A percentile compares a stretch with the other conserved stretches of the same genome.
Conservation (phyloP, 2,329 filamentous ascomycete genomes). For the Thelonectria rubi region DNA sequence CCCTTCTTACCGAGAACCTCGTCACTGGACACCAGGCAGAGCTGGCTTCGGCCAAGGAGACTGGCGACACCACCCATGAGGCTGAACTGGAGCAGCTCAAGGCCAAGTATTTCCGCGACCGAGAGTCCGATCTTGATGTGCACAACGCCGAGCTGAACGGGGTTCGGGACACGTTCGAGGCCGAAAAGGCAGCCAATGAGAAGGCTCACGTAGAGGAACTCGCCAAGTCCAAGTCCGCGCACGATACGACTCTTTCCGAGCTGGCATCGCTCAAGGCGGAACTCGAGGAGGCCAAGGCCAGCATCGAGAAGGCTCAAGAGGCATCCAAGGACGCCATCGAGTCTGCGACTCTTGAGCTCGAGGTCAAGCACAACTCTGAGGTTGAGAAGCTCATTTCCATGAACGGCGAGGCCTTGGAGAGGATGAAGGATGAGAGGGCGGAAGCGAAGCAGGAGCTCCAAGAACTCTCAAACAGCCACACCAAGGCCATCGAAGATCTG, state of each 20-base stretch:
- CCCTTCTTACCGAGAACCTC: constrained; percentile 49
- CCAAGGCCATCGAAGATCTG: constrained; percentile 52
- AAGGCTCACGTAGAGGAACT: constrained; percentile 48
- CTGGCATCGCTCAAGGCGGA: constrained; percentile 14
- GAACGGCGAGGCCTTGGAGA: constrained; percentile 54
- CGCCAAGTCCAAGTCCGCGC: constrained; percentile 44
- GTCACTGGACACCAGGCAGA: constrained; percentile 45
- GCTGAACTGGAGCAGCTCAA: constrained; percentile 48
- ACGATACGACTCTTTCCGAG: constrained; percentile 31
- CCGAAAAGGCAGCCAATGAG: constrained; percentile 53
- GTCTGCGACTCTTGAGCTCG: constrained; percentile 55
- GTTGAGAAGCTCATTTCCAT: constrained; percentile 57
- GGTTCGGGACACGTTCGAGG: constrained; percentile 53
- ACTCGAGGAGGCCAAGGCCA: constrained; percentile 53
- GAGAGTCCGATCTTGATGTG: constrained; percentile 44
- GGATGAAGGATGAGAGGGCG: constrained; percentile 51
- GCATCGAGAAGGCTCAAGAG: constrained; percentile 57
- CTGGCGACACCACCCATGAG: constrained; percentile 40
- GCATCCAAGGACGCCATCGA: constrained; percentile 57
- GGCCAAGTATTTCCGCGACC: constrained; percentile 43
- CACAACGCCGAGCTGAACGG: constrained; percentile 51
- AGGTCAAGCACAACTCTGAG: constrained; percentile 56
- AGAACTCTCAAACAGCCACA: constrained; percentile 50
- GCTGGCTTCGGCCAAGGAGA: constrained; percentile 45
- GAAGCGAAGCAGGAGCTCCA: constrained; percentile 55